Evolutionary conservation across 305 asterid genomes (phyloP), one percentile per base, ranked within the genome.

Genomic region (Plantago coronopus): DNA sequence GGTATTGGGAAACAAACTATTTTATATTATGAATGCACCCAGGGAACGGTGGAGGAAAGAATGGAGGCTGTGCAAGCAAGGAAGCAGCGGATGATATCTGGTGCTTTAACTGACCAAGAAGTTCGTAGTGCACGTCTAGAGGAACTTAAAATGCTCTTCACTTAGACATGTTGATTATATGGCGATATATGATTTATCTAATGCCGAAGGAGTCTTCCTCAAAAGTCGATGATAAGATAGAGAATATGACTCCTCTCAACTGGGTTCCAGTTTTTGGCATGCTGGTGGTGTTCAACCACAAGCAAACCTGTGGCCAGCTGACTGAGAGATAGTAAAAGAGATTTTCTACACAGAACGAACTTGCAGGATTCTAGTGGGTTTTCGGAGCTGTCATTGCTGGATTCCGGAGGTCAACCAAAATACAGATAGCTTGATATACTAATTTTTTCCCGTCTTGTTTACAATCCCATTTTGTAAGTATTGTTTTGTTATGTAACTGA

Each of bases 61-160:
- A 93, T 89, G 97, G 94, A 87, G 71, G 94, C 96, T 47, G 99
- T 93, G 54, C 97, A 93, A 81, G 95, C 94, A 46, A 75, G 97
- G 70, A 93, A 93, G 79, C 99, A 93, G 59, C 75, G 85, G 29
- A 76, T 93, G 95, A 89, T 93, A 54, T 75, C 97, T 9, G 99
- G 99, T 64, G 99, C 99, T 71, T 78, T 93, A 57, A 93, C 97
- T n/a, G 97, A 85, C 66, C 97, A 87, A 73, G 97, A 93, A 89
- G 95, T 89, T 63, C 88, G 99, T 74, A 77, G 80, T 59, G 96
- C 97, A 34, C 94, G 96, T 54, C 68, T 93, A 14, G 95, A 87
- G 73, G 93, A 89, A 76, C 97, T 93, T 58, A 89, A 87, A 77
- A 85, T 93, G 95, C 93, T 93, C 80, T 89, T 87, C 67, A 81